Evolutionary conservation across 306 rosid species (phyloP), one percentile per base, ranked within the genome.

Genomic region (Gastrolobium bilobum): DNA sequence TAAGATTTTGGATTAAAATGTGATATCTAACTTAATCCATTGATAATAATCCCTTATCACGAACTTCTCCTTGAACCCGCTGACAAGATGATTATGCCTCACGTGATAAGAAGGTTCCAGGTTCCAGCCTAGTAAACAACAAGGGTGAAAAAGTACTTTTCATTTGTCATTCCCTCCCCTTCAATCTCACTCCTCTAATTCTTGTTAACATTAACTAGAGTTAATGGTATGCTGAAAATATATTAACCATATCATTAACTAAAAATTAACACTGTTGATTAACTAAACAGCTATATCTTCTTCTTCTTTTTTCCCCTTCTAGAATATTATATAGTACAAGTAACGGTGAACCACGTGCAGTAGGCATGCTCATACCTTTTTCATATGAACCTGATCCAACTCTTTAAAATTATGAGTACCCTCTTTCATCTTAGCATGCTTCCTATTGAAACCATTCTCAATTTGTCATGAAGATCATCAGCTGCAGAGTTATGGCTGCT

Each of bases 281-380:
- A 61, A 83, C 47, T 77, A 67, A 46, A 65, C 56, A 50, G 4
- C 68, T 8, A 26, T 6, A 3, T 34, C 0, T 52, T 11, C 6
- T 48, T 20, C 39, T 4, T 1, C 42, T 11, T 29, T 43, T 7
- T 42, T 8, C 13, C 54, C 13, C 47, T 69, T 47, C 50, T 61
- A 74, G 62, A 73, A 63, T 82, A 69, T 81, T 52, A 31, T 73
- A 62, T 70, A 42, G 71, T 26, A 53, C 48, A 76, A 75, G 87
- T 72, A 51, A 57, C 66, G 83, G 82, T 47, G 59, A 82, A 73
- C 81, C 97, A 88, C 93, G 93, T 86, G 97, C 75, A 62, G 44
- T 71, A 76, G 85, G 82, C 84, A 75, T 75, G 88, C 51, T 76
- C 73, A 26, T 70, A 20, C 62, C 4, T 70, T 72, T 48, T 82